phyloP scores from a whole-genome alignment of 768 basidiomycete species.

The Paxillus rubicundulus region DNA sequence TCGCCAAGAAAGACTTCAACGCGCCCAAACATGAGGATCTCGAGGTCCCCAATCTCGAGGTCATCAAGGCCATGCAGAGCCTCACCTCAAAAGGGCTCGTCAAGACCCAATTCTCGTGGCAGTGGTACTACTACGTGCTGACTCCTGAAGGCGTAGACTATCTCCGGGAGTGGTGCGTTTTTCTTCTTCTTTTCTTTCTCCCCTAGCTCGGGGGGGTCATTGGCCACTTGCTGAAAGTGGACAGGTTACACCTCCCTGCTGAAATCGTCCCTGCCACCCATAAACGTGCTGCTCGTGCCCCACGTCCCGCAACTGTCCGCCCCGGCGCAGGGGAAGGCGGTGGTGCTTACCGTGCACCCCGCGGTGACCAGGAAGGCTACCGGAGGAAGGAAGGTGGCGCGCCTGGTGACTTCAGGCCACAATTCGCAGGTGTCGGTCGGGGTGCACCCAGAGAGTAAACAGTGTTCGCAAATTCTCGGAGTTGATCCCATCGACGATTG shows the following conservation, averaged over 20 bases:
- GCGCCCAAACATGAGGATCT: constrained; percentile 94
- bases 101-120: constrained; percentile 99
- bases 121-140: constrained; percentile 97
- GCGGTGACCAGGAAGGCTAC: constrained; percentile 89
- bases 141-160: constrained; percentile 97
- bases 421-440: constrained; percentile 86
- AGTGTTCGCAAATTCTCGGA: background rate
- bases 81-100: constrained; percentile 77
- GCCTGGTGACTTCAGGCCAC: constrained; percentile 85
- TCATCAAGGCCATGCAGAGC: constrained; percentile 71
- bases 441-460: constrained; percentile 72
- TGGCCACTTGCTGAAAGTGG: background rate
- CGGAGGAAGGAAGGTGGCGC: constrained; percentile 84
- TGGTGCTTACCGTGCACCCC: constrained; percentile 83
- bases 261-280: constrained; percentile 98
- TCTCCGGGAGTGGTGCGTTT: constrained; percentile 78
- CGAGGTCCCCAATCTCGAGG: constrained; percentile 66
- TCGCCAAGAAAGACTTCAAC: constrained; percentile 99
- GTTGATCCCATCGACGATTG: background rate
- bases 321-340: constrained; percentile 70
- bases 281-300: constrained; percentile 91
- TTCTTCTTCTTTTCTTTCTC: background rate
- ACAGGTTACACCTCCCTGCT: constrained; percentile 86
- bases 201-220: background rate
- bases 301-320: constrained; percentile 76